A percentile compares a stretch with the other conserved stretches of the same genome.
These are phyloP conservation scores for Cicer arietinum DNA, from an alignment of 306 rosid species.

Conservation along the genomic window DNA sequence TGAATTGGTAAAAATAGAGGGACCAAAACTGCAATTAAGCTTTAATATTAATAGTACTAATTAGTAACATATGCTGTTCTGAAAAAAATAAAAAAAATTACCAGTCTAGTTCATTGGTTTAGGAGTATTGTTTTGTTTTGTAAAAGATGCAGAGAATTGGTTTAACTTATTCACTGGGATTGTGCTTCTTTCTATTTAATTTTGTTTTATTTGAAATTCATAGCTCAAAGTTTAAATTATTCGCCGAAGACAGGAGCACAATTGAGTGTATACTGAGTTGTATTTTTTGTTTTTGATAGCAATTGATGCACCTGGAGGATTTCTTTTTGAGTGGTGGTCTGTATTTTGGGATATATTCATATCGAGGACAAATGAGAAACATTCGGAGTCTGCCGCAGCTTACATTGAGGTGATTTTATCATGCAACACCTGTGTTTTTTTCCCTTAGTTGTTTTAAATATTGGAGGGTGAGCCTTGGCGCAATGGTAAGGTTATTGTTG, in stretches of 20 bases:
- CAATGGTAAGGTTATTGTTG: neutral
- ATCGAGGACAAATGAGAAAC: slow-evolving; percentile 84
- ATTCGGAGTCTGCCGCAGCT: slow-evolving; percentile 83
- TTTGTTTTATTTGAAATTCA: neutral
- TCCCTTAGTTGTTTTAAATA: neutral
- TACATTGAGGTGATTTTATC: slow-evolving; percentile 73
- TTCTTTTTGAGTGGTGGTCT: slow-evolving; percentile 96
- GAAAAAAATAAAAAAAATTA: neutral
- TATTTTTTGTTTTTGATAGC: slow-evolving; percentile 63
- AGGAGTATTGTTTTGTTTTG: neutral
- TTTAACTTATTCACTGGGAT: slow-evolving; percentile 2
- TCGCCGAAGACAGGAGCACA: slow-evolving; percentile 10
- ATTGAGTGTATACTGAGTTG: slow-evolving; percentile 27
- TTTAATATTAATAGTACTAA: too few relatives aligned
- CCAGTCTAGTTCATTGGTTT: slow-evolving; percentile 4
- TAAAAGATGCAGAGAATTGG: slow-evolving; percentile 22
- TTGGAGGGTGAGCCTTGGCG: neutral
- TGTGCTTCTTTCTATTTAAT: neutral
- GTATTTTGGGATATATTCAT: slow-evolving; percentile 97
- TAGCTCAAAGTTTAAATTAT: slow-evolving; percentile 31
- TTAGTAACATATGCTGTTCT: too few relatives aligned
- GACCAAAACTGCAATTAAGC: too few relatives aligned
- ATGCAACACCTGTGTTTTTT: slow-evolving; percentile 13
- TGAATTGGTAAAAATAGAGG: too few relatives aligned
- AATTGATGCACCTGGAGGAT: slow-evolving; percentile 97